A percentile compares a stretch with the other conserved stretches of the same genome.
These are phyloP conservation scores for Cordyceps tenuipes DNA, from an alignment of 2,329 filamentous ascomycete genomes.

Conservation along the genomic window DNA sequence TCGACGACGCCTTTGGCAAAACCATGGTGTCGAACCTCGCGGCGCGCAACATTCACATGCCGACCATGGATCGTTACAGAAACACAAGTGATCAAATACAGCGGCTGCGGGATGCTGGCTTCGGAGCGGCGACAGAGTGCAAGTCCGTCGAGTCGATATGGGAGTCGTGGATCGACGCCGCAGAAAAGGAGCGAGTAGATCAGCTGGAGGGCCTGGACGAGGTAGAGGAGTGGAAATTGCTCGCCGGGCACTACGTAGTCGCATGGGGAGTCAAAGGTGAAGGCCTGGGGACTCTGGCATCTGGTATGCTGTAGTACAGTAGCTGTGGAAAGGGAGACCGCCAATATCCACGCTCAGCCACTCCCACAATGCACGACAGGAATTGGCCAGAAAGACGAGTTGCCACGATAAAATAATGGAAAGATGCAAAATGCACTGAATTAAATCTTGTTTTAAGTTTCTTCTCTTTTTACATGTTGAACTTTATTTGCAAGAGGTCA, in stretches of 20 bases:
- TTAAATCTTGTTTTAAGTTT: not conserved
- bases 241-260: conserved; percentile 84
- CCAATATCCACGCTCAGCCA: too few species aligned
- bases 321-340: not conserved
- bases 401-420: not conserved
- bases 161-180: conserved; percentile 59
- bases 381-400: not conserved
- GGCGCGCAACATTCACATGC: conserved; percentile 71
- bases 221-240: conserved; percentile 83
- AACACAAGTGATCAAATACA: conserved; percentile 58
- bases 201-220: conserved; percentile 83
- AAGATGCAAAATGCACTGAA: not conserved
- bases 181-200: conserved; percentile 74
- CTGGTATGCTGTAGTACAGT: not conserved
- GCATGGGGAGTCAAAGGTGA: conserved; percentile 73
- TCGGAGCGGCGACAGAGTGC: conserved; percentile 35
- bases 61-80: conserved; percentile 68
- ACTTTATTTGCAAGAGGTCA: not conserved
- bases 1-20: conserved; percentile 76
- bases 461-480: not conserved
- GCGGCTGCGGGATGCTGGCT: conserved; percentile 59
- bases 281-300: conserved; percentile 20
- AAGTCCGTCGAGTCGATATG: conserved; percentile 54
- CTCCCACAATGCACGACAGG: not conserved
- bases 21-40: conserved; percentile 91